Base-by-base conservation (phyloP, 2,329 filamentous ascomycete species). In the Fusarium goolgardi region DNA sequence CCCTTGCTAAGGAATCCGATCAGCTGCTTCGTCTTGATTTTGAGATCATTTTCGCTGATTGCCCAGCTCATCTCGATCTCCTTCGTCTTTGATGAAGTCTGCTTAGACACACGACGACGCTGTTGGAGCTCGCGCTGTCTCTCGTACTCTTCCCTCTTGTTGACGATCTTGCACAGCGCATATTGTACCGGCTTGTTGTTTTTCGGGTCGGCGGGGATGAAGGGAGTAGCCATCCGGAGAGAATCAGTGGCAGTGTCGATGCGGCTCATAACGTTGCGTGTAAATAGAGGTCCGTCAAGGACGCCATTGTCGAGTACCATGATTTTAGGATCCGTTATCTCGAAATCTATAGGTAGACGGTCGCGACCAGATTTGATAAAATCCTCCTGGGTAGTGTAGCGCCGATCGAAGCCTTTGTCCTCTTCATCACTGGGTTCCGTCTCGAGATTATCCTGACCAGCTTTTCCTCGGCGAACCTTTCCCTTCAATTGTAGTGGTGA, bases 1-100 rank as follows among this genome's bases (percentile, higher is more conserved):
- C 94, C 94, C 77, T 93, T 92, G 11, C 77, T 81, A 75, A 97
- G 75, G 75, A 97, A 97, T 55, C 81, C 83, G 64, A 80, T 80
- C 73, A 95, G 77, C 80, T 88, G 87, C 73, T 86, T 86, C 77
- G 96, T 76, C 75, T 90, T 87, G 76, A 92, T 90, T n/a, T 80
- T 80, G 53, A 97, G 78, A 81, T 97, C 94, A 75, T 95, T 86
- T 15, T 79, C 75, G 63, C 89, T 89, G 73, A 97, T 96, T 34
- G 90, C 89, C 94, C 94, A 98, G 78, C 93, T 95, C 72, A 98
- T 72, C 80, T 97, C 94, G n/a, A 97, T 78, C 75, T 90, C 90
- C 81, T 97, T 97, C 18, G 78, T 75, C 68, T 82, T 83, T 35
- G 80, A 63, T 68, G 78, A 76, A 65, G 80, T 74, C 71, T 72